These are phyloP conservation scores for Ustulina deusta DNA, from an alignment of 2,329 filamentous ascomycete genomes.

Conservation along the genomic window DNA sequence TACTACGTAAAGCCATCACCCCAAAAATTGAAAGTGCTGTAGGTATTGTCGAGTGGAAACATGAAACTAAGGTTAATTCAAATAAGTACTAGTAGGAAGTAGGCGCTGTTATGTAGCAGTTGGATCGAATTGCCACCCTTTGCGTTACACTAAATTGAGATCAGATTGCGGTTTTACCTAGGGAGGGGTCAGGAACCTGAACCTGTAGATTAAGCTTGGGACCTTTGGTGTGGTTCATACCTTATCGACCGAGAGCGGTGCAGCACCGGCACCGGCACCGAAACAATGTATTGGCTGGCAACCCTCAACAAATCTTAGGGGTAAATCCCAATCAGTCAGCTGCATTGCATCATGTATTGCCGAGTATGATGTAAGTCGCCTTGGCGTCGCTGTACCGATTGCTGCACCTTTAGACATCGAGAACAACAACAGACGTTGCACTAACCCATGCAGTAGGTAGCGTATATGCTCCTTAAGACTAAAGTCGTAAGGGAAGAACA, in stretches of 20 bases:
- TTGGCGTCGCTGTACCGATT: background rate
- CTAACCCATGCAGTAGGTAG: too few species aligned
- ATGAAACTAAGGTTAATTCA: background rate
- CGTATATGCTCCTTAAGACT: too few species aligned
- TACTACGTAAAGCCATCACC: too few species aligned
- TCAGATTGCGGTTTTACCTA: background rate
- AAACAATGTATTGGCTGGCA: conserved; percentile 16
- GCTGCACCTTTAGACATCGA: background rate
- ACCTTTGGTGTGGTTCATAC: conserved; percentile 16
- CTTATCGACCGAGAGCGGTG: conserved; percentile 17
- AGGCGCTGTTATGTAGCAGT: background rate
- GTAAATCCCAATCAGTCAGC: conserved; percentile 14
- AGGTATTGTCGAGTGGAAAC: background rate
- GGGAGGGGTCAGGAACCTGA: background rate
- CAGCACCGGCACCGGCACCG: conserved; percentile 22
- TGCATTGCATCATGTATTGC: conserved; percentile 34
- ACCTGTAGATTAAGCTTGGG: conserved; percentile 3
- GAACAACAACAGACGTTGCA: background rate
- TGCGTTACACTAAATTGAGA: conserved; percentile 10
- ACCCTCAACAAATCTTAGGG: conserved; percentile 8
- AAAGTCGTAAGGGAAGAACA: too few species aligned
- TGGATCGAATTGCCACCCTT: background rate
- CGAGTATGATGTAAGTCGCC: conserved; percentile 34
- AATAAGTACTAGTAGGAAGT: background rate
- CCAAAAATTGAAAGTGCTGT: too few species aligned